Conservation (phyloP, 768 basidiomycete species). For the Leccinum arenicola region DNA sequence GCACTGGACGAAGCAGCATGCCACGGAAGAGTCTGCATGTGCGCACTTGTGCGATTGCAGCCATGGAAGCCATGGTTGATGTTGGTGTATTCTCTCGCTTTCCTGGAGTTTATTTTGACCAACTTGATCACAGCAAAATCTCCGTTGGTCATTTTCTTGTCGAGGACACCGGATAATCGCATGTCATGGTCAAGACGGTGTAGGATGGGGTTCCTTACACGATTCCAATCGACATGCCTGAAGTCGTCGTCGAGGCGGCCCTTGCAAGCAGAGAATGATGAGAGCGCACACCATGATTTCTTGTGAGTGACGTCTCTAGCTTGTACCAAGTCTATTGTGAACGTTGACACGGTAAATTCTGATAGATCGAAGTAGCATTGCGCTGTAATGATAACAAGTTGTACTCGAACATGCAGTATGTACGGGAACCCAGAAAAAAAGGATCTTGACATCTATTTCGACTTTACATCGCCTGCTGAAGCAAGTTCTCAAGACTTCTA, state of each 20-base stretch:
- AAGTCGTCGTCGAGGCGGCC: not conserved
- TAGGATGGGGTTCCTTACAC: conserved; percentile 11
- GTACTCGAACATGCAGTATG: no score
- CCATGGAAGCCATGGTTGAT: conserved; percentile 9
- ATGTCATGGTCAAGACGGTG: conserved; percentile 1
- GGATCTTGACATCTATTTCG: not conserved
- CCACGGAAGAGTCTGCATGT: not conserved
- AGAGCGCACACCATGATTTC: not conserved
- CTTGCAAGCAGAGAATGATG: not conserved
- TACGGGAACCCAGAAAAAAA: no score
- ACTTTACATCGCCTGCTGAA: not conserved
- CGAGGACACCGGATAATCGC: conserved; percentile 5
- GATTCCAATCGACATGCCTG: conserved; percentile 11
- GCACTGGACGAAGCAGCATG: conserved; percentile 3
- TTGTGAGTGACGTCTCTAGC: not conserved
- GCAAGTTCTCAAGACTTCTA: not conserved
- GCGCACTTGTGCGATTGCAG: not conserved
- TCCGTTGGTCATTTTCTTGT: conserved; percentile 16
- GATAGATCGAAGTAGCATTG: no score
- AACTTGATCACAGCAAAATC: conserved; percentile 15
- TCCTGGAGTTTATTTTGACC: no score
- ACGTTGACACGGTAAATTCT: not conserved
- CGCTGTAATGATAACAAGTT: no score
- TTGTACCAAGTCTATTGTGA: not conserved
- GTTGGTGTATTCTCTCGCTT: conserved; percentile 2